A percentile compares a stretch with the other conserved stretches of the same genome.
Conservation (phyloP, 2,329 filamentous ascomycete genomes). For the Ambrosiella xylebori region DNA sequence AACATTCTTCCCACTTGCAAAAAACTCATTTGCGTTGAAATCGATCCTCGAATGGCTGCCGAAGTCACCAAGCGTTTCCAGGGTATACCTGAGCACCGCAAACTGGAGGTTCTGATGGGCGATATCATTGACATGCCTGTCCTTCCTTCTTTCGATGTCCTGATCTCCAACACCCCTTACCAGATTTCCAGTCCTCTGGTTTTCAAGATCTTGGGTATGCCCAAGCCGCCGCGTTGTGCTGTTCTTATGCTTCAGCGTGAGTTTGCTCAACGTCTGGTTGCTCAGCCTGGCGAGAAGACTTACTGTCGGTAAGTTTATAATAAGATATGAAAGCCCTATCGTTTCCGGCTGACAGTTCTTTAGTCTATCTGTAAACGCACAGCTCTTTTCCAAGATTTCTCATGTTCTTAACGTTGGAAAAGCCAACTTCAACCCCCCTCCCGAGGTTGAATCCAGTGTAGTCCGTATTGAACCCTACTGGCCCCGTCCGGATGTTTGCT, state of each 20-base stretch:
- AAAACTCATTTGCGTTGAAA: conserved; percentile 67
- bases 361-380: conserved; percentile 68
- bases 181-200: conserved; percentile 83
- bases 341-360: background rate
- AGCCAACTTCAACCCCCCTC: conserved; percentile 93
- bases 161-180: conserved; percentile 53
- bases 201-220: conserved; percentile 72
- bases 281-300: conserved; percentile 70
- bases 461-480: conserved; percentile 76
- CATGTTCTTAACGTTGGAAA: conserved; percentile 83
- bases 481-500: conserved; percentile 68
- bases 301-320: conserved; percentile 44
- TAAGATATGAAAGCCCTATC: background rate
- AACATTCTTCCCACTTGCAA: conserved; percentile 78
- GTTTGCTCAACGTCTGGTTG: conserved; percentile 79
- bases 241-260: conserved; percentile 96
- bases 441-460: conserved; percentile 79
- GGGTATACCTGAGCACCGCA: conserved; percentile 66
- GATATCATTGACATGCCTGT: conserved; percentile 80
- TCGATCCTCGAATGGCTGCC: conserved; percentile 92
- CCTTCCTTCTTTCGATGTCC: conserved; percentile 60
- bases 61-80: conserved; percentile 90
- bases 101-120: conserved; percentile 73
- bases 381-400: conserved; percentile 59
- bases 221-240: conserved; percentile 63